Base-by-base conservation (phyloP, 192 early-diverging fungal genomes). In the Umbelopsis sp. region DNA sequence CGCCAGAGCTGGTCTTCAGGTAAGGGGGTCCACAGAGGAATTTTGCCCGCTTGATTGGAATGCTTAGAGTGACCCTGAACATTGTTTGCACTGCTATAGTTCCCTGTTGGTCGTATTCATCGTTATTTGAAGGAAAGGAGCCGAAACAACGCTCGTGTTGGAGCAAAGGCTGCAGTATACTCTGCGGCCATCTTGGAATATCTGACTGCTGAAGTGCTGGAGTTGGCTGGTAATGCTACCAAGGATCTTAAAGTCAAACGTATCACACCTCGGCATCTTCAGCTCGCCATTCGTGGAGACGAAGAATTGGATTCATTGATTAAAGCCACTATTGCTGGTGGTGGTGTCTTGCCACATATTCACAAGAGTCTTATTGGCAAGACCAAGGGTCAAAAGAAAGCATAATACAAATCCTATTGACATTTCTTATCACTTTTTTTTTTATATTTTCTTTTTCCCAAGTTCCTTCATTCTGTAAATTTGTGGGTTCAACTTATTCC, bases 51-150 rank as follows among this genome's bases (percentile, higher is more conserved):
- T 51, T 71, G 20, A 46, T 50, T 66, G 16, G 20, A 49, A 47
- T 27, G 45, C 15, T 21, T 47, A 49, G 27, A 53, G 15, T 55
- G 51, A 30, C 50, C 13, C 9, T 58, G 49, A 12, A 25, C 13
- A 23, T 6, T 13, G 18, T 30, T 9, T 22, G 27, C 18, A 35
- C 25, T 68, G n/a, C 23, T 45, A 8, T 86, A 97, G 86, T 97
- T 97, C 73, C 95, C 95, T 25, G 95, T 97, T 15, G 93, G 95
- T 30, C 94, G 95, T 82, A 92, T 97, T 73, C 95, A 97, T 78
- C 87, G 95, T 67, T 95, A 96, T 75, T 81, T 96, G 75, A 96
- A 96, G 81, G 85, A 88, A 68, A 83, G 89, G 70, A 89, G 91
- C 18, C 86, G 88, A 71, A 92, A 87, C 81, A 87, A 94, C 70